phyloP scores from a whole-genome alignment of 169 alveolate genomes.

The Prorocentrum cordatum region DNA sequence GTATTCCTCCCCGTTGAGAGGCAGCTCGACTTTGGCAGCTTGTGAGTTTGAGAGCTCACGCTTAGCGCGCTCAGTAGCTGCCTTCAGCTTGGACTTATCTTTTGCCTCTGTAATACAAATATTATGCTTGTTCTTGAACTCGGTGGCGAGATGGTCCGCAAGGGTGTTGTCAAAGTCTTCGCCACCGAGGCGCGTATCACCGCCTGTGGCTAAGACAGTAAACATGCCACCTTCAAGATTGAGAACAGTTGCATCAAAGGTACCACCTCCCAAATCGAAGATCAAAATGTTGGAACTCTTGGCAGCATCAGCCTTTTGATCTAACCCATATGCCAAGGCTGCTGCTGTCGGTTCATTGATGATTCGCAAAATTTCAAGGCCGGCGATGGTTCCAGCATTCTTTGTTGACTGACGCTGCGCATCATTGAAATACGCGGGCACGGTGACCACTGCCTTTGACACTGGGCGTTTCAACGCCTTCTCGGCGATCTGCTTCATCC shows the following conservation, averaged over 20 bases:
- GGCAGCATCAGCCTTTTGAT: slow-evolving; percentile 74
- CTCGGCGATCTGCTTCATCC: slow-evolving; percentile 96
- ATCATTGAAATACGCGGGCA: slow-evolving; percentile 99
- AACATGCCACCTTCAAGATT: slow-evolving; percentile 77
- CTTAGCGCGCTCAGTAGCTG: neutral
- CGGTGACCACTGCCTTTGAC: slow-evolving; percentile 96
- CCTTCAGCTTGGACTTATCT: neutral
- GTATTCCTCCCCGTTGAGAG: neutral
- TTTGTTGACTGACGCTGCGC: slow-evolving; percentile 98
- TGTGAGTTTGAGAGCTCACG: neutral
- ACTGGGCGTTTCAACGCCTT: slow-evolving; percentile 89
- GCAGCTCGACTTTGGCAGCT: neutral
- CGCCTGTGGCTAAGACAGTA: slow-evolving; percentile 88
- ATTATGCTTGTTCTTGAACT: slow-evolving; percentile 87
- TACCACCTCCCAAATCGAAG: slow-evolving; percentile 82
- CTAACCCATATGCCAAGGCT: neutral
- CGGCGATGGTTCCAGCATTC: slow-evolving; percentile 98
- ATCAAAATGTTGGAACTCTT: slow-evolving; percentile 75
- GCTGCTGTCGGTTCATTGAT: neutral
- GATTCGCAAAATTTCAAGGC: slow-evolving; percentile 75
- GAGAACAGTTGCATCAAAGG: slow-evolving; percentile 79
- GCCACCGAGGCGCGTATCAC: slow-evolving; percentile 99
- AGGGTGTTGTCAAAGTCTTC: slow-evolving; percentile 94
- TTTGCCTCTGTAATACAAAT: neutral
- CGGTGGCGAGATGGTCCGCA: slow-evolving; percentile 87